Base-by-base conservation (phyloP, 1,139 yeast species). In the Entelexis paramagnoliae region DNA sequence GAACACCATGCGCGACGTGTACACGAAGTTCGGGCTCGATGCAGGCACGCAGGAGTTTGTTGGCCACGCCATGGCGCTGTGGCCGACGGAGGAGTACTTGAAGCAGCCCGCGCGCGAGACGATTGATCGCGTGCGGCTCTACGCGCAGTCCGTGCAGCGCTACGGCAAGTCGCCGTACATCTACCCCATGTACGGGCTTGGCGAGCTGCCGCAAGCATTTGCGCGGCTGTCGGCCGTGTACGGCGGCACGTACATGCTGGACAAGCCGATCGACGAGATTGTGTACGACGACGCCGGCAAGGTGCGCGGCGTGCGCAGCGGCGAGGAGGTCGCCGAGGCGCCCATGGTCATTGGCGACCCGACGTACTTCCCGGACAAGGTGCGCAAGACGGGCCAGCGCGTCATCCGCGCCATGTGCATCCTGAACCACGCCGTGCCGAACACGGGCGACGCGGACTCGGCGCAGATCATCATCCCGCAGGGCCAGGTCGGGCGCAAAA, bases 241-340 rank as follows among this genome's bases (percentile, higher is more conserved):
- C 64, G 99, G 99, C 59, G 98, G 99, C 64, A 91, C 98, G 33
- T 91, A 88, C 67, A 93, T 91, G 98, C 79, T 91, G 65, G 95
- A 88, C 67, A 89, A 95, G 46, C 96, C 96, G 50, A 81, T 93
- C 57, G 96, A 91, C 57, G 95, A 89, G 68, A 77, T 88, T 30
- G 75, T 83, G 51, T 88, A 83, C 66, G 80, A 76, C 49, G 81
- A 76, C 22, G 80, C 43, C 43, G 83, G 81, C 48, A 83, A 81
- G 65, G 88, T 88, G 61, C 75, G 76, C 36, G 96, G 96, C 51
- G 95, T 91, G 51, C 78, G 80, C 61, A 84, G 96, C 49, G 93
- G 89, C 57, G 94, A 88, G 62, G 97, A 96, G 59, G 77, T 76
- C 41, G 96, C 96, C 32, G 82, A 78, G 63, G 96, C 98, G 0